These are phyloP conservation scores for Closterium sp. DNA, from an alignment of 139 green algal genomes.

Conservation along the genomic window DNA sequence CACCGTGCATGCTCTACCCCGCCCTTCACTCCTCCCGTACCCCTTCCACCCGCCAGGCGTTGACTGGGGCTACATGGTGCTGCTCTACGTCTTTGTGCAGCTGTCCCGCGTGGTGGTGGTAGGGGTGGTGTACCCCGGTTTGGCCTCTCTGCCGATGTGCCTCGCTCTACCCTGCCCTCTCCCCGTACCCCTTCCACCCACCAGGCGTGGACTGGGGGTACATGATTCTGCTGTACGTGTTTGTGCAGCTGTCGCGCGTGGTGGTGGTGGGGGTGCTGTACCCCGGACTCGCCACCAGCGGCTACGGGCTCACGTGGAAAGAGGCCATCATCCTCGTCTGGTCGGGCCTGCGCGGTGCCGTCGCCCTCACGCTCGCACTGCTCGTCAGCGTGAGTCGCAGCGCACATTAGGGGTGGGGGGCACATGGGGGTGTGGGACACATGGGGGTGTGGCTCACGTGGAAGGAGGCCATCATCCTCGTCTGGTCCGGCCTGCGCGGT, in stretches of 20 bases:
- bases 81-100: slow-evolving; percentile 47
- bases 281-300: slow-evolving; percentile 22
- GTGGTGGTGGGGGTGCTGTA: slow-evolving; percentile 44
- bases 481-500: too few species aligned
- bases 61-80: slow-evolving; percentile 44
- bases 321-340: slow-evolving; percentile 37
- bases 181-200: neutral
- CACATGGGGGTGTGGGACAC: too few species aligned
- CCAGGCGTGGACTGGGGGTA: slow-evolving; percentile 44
- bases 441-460: slow-evolving; percentile 42
- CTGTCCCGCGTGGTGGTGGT: slow-evolving; percentile 35
- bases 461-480: slow-evolving; percentile 17
- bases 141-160: slow-evolving; percentile 23
- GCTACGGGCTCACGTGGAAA: slow-evolving; percentile 48
- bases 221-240: slow-evolving; percentile 44
- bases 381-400: slow-evolving; percentile 21
- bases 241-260: slow-evolving; percentile 30
- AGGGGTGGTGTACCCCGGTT: slow-evolving; percentile 31
- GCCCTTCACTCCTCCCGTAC: too few species aligned
- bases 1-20: too few species aligned
- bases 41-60: neutral
- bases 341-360: slow-evolving; percentile 40
- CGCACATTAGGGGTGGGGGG: too few species aligned
- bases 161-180: too few species aligned
- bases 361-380: slow-evolving; percentile 40